Evolutionary conservation across 2,329 filamentous ascomycete genomes (phyloP).

Genomic region (Beauveria medogensis): DNA sequence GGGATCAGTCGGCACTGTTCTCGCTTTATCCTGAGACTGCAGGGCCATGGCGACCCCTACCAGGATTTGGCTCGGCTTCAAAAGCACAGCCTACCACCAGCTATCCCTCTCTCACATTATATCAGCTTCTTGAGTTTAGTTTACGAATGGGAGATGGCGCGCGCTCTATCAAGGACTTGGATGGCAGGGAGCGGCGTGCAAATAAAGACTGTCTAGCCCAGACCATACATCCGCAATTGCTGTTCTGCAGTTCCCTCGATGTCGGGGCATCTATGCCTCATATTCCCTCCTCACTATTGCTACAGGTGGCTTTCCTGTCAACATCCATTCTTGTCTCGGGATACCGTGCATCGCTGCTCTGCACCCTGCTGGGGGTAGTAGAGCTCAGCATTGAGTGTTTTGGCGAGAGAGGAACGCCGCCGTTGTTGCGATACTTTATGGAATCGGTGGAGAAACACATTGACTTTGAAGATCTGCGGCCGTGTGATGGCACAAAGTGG

Average conservation of each 20-base stretch:
- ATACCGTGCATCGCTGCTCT: conserved; percentile 27
- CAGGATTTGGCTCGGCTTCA: conserved; percentile 24
- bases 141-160: conserved; percentile 4
- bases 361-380: conserved; percentile 28
- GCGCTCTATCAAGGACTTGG: conserved; percentile 13
- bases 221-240: conserved; percentile 26
- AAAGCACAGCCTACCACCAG: not conserved
- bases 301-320: conserved; percentile 30
- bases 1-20: conserved; percentile 38
- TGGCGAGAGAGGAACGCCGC: conserved; percentile 26
- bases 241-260: conserved; percentile 31
- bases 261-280: conserved; percentile 26
- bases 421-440: conserved; percentile 26
- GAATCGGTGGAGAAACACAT: conserved; percentile 26
- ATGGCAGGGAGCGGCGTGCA: conserved; percentile 13
- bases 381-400: conserved; percentile 26
- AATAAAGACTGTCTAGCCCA: conserved; percentile 24
- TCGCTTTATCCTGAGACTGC: conserved; percentile 67
- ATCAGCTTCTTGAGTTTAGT: conserved; percentile 6
- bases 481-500: conserved; percentile 27
- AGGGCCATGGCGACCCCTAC: conserved; percentile 58
- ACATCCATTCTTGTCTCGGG: conserved; percentile 26
- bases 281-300: conserved; percentile 27
- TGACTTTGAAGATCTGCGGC: conserved; percentile 23
- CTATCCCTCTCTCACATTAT: not conserved